These are phyloP conservation scores for Blastobotrys serpentis DNA, from an alignment of 1,139 yeast genomes.

Conservation along the genomic window DNA sequence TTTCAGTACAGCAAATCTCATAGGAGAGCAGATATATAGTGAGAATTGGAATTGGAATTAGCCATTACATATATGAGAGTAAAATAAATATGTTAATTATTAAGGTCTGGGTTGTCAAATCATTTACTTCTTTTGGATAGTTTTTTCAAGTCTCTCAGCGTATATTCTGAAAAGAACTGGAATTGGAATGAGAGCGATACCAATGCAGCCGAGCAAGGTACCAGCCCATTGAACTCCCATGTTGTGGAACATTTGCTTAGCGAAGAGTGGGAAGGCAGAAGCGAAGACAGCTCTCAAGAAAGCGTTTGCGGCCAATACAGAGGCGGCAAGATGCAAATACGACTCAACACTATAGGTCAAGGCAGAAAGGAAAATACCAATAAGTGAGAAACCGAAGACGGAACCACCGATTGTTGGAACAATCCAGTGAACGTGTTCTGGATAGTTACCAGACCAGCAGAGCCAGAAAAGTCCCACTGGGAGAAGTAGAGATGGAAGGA, in stretches of 20 bases:
- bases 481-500: conserved; percentile 63
- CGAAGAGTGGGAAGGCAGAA: conserved; percentile 76
- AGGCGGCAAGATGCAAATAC: conserved; percentile 74
- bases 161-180: conserved; percentile 55
- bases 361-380: conserved; percentile 71
- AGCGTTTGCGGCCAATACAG: conserved; percentile 87
- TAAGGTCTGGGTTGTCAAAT: not conserved
- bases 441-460: conserved; percentile 78
- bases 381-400: conserved; percentile 69
- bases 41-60: too few relatives aligned
- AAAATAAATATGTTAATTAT: too few relatives aligned
- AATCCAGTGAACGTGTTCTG: conserved; percentile 68
- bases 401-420: conserved; percentile 73
- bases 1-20: too few relatives aligned
- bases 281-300: conserved; percentile 72
- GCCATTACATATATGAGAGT: too few relatives aligned
- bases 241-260: conserved; percentile 65
- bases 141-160: conserved; percentile 54
- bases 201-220: conserved; percentile 65
- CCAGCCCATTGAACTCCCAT: conserved; percentile 82
- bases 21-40: too few relatives aligned
- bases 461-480: conserved; percentile 79
- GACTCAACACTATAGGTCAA: conserved; percentile 76
- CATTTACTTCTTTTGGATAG: not conserved
- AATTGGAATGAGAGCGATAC: conserved; percentile 61